phyloP scores from a whole-genome alignment of 2,329 filamentous ascomycete species.

The Blastomyces percursus region DNA sequence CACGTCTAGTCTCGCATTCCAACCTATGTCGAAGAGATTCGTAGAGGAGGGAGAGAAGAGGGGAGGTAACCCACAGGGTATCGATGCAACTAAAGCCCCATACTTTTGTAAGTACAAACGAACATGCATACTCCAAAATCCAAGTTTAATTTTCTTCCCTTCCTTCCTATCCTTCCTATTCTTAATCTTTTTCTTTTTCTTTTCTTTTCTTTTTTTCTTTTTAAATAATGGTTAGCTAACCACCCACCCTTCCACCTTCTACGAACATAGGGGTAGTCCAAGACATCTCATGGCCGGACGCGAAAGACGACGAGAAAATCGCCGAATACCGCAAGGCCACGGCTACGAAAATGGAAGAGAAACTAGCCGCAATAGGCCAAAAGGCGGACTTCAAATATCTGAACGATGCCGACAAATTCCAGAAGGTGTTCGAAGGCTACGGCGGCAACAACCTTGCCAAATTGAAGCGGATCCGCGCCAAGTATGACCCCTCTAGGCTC shows the following conservation, averaged over 20 bases:
- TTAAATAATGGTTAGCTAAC: background rate
- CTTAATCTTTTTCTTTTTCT: background rate
- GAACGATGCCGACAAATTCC: constrained; percentile 1
- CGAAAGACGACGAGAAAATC: background rate
- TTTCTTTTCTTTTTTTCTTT: background rate
- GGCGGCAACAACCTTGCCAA: constrained; percentile 20
- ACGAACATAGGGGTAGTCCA: background rate
- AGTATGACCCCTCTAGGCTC: constrained; percentile 30
- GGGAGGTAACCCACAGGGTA: constrained; percentile 3
- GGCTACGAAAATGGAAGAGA: background rate
- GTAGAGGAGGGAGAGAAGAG: background rate
- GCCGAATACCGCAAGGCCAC: background rate
- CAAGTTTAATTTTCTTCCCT: background rate
- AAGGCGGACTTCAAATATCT: background rate
- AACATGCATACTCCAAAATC: background rate
- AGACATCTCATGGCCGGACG: constrained; percentile 6
- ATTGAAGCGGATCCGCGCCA: constrained; percentile 22
- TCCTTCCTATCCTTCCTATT: background rate
- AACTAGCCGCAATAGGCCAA: background rate
- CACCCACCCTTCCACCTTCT: background rate
- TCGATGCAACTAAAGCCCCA: constrained; percentile 1
- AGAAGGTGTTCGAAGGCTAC: constrained; percentile 20
- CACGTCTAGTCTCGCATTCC: constrained; percentile 1
- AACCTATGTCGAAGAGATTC: constrained; percentile 4
- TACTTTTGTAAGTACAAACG: constrained; percentile 3